Conservation (phyloP, 139 green algal species). For the Tetradesmus lagerheimii region DNA sequence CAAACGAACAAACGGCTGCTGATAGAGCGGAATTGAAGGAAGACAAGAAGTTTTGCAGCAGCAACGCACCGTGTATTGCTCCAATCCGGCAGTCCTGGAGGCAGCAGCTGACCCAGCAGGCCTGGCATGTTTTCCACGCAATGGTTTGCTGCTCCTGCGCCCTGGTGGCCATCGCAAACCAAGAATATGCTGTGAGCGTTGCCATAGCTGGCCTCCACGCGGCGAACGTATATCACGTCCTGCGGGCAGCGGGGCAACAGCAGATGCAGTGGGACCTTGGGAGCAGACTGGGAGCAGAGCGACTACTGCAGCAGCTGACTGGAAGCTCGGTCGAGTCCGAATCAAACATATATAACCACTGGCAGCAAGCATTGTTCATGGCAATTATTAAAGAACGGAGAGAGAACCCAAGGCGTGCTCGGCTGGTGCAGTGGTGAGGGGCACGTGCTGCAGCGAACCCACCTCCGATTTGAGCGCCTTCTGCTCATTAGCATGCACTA, state of each 20-base stretch:
- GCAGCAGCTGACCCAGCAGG: conserved; percentile 52
- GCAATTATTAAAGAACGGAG: background rate
- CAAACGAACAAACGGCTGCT: too few species aligned
- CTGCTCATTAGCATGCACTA: conserved; percentile 30
- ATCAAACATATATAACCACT: background rate
- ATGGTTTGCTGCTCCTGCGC: conserved; percentile 31
- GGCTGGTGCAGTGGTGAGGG: background rate
- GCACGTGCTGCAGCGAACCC: background rate
- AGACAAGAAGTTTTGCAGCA: too few species aligned
- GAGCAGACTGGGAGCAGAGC: background rate
- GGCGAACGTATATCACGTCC: conserved; percentile 40
- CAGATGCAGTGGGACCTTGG: background rate
- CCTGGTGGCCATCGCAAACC: conserved; percentile 62
- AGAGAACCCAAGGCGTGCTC: background rate
- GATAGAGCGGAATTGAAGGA: too few species aligned
- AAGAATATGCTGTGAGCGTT: conserved; percentile 58
- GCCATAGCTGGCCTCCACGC: conserved; percentile 3
- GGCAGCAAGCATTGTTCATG: background rate
- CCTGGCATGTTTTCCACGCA: conserved; percentile 36
- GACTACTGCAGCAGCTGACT: background rate
- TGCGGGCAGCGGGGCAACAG: background rate
- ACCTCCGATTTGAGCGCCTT: conserved; percentile 45
- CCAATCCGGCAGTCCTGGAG: conserved; percentile 33
- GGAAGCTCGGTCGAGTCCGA: background rate
- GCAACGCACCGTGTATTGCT: conserved; percentile 37